phyloP scores from a whole-genome alignment of 2,329 filamentous ascomycete genomes.

The Diaporthe australafricana region DNA sequence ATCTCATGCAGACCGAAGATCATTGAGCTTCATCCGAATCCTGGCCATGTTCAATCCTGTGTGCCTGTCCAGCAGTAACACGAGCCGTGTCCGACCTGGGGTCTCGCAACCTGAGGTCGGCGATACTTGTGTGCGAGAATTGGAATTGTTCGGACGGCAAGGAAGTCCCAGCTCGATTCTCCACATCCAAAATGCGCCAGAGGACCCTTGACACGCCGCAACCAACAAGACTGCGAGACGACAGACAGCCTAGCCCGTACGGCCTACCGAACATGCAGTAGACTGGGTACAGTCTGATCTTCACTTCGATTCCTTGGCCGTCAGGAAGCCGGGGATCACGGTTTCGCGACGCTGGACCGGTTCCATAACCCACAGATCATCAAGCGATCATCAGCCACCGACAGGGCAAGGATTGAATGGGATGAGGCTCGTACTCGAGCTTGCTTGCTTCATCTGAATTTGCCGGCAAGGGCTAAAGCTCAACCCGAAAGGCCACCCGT shows the following conservation, averaged over 20 bases:
- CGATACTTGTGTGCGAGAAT: not conserved
- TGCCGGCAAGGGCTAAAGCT: not conserved
- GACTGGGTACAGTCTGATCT: slow-evolving; percentile 29
- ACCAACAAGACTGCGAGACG: slow-evolving; percentile 15
- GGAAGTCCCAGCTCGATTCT: not conserved
- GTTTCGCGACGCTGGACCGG: slow-evolving; percentile 29
- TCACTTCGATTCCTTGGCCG: slow-evolving; percentile 25
- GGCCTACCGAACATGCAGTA: not conserved
- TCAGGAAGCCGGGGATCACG: slow-evolving; percentile 22
- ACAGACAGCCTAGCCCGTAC: slow-evolving; percentile 8
- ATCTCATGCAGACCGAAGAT: slow-evolving; percentile 25
- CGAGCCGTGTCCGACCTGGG: not conserved
- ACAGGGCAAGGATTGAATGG: slow-evolving; percentile 25
- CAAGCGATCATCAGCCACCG: slow-evolving; percentile 26
- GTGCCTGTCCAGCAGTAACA: no score
- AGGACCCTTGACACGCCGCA: slow-evolving; percentile 14
- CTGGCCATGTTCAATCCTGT: not conserved
- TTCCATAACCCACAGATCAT: slow-evolving; percentile 21
- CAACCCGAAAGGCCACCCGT: slow-evolving; percentile 15
- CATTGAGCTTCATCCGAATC: slow-evolving; percentile 20
- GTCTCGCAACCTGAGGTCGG: not conserved
- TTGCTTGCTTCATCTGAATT: slow-evolving; percentile 32
- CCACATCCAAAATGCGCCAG: not conserved
- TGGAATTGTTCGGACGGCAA: slow-evolving; percentile 14
- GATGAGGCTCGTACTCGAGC: slow-evolving; percentile 10